Base-by-base conservation (phyloP, 78 protist genomes). In the Dictyostelium capitatum region DNA sequence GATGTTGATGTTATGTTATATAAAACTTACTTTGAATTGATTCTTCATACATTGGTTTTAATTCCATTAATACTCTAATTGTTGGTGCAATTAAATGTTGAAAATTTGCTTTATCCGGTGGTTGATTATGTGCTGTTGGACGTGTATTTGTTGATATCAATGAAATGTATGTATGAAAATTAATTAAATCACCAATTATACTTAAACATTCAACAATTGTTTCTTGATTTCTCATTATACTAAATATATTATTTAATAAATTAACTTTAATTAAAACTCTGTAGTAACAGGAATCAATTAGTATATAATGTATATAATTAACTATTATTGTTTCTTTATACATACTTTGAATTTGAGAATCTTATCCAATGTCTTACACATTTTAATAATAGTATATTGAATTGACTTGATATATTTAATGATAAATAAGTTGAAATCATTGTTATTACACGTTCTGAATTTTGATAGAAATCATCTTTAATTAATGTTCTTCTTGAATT, bases 291-390 rank as follows among this genome's bases (percentile, higher is more conserved):
- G n/a, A n/a, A n/a, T n/a, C n/a, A n/a, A n/a, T n/a, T n/a, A n/a
- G n/a, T n/a, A n/a, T n/a, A n/a, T n/a, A 23, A 50, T 6, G 8
- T 8, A 19, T 72, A 30, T 72, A 32, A 43, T 0, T 43, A 43
- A 43, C 1, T 32, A 19, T 70, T 2, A 37, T 37, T 2, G 2
- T 37, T 2, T 37, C 2, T 2, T 59, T 12, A 11, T 7, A 77
- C 92, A 11, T 87, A 87, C 92, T 74, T 74, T 87, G 83, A 47
- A 87, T 87, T 48, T 43, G 78, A 57, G 64, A 75, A 77, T 47
- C 37, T 20, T 4, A 87, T 62, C 92, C 92, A 87, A 70, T 87
- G 41, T 48, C 57, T 77, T 28, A 87, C 51, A 77, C 84, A 87
- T 32, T 62, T 54, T 64, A 87, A 77, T 43, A 87, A 74, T 77